Evolutionary conservation across 106 monocot genomes (phyloP), one percentile per base, ranked within the genome.

Genomic region (Posidonia australis): DNA sequence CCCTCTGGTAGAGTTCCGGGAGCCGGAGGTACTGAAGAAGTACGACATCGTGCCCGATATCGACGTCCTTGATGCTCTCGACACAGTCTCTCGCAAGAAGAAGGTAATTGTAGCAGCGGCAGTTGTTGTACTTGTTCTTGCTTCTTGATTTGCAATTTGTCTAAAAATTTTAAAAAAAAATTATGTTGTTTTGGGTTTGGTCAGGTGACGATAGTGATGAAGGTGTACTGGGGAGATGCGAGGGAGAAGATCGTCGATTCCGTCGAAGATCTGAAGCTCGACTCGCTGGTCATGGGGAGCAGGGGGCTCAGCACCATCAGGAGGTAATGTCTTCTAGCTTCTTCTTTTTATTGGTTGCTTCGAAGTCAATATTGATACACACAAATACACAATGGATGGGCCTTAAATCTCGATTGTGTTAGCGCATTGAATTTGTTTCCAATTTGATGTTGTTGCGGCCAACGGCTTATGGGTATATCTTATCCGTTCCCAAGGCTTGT

Each of bases 181-280:
- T n/a, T n/a, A n/a, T n/a, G n/a, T 36, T 36, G 36, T 7, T 36
- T 36, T 36, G 36, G 24, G 23, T 10, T 52, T 22, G 21, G 5
- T 0, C 64, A 87, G 92, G 77, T 71, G 11, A 84, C 25, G 36
- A 65, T 92, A 30, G 77, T 78, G 44, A 44, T 77, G 53, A 92
- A 84, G 82, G 16, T 92, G 12, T 92, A 82, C 78, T 87, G 86
- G 84, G 92, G 92, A 24, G 92, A 92, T 71, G 82, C 87, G 10
- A 72, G 87, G 72, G 87, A 92, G 84, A 81, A 84, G 73, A 77
- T 92, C 19, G 69, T 71, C 44, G 69, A 80, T 18, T 82, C 87
- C 1, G 82, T 70, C 53, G 64, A 68, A 13, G 92, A 92, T 43
- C 64, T 84, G 63, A 82, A 84, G 60, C 71, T 92, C 44, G 75